Evolutionary conservation across 2,329 filamentous ascomycete genomes (phyloP).

Genomic region (Madurella mycetomatis): DNA sequence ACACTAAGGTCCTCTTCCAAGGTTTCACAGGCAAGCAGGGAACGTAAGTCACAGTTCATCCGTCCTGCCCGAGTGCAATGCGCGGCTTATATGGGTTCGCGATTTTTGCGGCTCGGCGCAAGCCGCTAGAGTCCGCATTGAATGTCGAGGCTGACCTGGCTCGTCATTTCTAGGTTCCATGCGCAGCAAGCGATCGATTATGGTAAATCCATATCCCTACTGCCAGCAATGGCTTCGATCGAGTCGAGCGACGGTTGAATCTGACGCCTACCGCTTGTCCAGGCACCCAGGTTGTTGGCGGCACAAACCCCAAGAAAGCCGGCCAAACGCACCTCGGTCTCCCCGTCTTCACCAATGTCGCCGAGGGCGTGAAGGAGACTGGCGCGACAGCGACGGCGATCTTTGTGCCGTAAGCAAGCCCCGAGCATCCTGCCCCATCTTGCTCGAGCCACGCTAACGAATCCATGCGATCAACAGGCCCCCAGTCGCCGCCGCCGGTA

Average conservation of each 20-base stretch:
- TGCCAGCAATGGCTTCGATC: conserved; percentile 3
- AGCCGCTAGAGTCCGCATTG: not conserved
- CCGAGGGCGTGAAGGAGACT: conserved; percentile 83
- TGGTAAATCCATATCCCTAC: conserved; percentile 52
- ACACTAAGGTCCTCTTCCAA: conserved; percentile 95
- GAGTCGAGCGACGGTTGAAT: conserved; percentile 12
- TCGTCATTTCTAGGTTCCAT: conserved; percentile 68
- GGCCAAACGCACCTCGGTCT: conserved; percentile 82
- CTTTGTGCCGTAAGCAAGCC: conserved; percentile 77
- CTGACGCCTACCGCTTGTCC: conserved; percentile 28
- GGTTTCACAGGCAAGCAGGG: conserved; percentile 97
- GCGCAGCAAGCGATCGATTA: conserved; percentile 98
- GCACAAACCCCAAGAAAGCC: conserved; percentile 98
- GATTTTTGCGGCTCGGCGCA: conserved; percentile 8
- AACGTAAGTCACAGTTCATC: conserved; percentile 58
- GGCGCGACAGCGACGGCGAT: conserved; percentile 89
- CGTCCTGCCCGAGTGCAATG: not conserved
- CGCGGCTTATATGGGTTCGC: conserved; percentile 14
- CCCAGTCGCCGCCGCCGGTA: conserved; percentile 85
- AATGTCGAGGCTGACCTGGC: conserved; percentile 30
- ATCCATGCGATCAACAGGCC: conserved; percentile 52
- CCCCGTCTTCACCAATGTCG: conserved; percentile 88
- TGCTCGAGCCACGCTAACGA: conserved; percentile 17
- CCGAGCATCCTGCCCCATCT: conserved; percentile 30
- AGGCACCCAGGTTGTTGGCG: conserved; percentile 97